Conservation (phyloP, 2,329 filamentous ascomycete species). For the Monosporascus sp. region DNA sequence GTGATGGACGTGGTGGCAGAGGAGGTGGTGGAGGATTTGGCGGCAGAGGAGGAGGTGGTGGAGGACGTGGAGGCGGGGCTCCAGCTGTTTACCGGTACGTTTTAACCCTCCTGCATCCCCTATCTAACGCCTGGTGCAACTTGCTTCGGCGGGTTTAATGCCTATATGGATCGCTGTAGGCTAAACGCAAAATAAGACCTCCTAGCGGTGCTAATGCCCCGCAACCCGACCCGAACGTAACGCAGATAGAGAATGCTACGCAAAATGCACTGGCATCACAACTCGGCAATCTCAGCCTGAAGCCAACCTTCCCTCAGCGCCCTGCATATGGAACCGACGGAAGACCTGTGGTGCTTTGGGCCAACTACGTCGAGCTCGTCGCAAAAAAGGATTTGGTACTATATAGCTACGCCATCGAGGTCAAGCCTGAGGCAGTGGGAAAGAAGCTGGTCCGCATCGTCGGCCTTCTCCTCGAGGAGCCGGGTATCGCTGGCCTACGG, state of each 20-base stretch:
- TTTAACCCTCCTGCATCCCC: too few species aligned
- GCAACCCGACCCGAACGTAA: not conserved
- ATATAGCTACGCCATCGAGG: constrained; percentile 15
- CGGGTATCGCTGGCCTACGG: constrained; percentile 7
- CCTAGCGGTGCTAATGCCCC: not conserved
- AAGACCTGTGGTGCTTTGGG: constrained; percentile 12
- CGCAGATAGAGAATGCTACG: not conserved
- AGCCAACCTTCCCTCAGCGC: constrained; percentile 4
- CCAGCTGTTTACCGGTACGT: not conserved
- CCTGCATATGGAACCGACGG: constrained; percentile 17
- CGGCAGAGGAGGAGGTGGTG: not conserved
- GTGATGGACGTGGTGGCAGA: not conserved
- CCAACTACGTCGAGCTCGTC: constrained; percentile 19
- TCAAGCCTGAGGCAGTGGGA: constrained; percentile 8
- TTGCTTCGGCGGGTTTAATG: not conserved
- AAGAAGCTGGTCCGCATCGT: constrained; percentile 14
- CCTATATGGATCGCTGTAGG: not conserved
- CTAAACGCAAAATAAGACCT: not conserved
- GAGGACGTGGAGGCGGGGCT: not conserved
- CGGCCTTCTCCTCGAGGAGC: constrained; percentile 17
- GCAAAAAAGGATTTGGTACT: constrained; percentile 9
- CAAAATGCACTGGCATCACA: not conserved
- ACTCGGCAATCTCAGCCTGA: not conserved
- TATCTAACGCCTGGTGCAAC: not conserved
- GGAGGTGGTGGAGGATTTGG: not conserved